Conservation (phyloP, 495 filamentous ascomycete species). For the Thozetella sp. region DNA sequence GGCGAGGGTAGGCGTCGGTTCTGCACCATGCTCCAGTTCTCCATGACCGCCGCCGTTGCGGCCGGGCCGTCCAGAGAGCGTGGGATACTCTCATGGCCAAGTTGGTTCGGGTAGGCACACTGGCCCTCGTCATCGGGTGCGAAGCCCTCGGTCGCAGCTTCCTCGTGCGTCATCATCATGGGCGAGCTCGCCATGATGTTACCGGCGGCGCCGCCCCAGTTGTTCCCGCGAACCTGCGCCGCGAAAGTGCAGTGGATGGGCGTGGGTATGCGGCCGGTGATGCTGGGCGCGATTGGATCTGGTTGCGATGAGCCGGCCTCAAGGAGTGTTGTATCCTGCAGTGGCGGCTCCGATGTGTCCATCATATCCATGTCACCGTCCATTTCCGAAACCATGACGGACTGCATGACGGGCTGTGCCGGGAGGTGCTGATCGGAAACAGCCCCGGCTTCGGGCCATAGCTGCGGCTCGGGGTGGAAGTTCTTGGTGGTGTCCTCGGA, state of each 20-base stretch:
- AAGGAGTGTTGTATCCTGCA: slow-evolving; percentile 19
- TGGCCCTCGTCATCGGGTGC: slow-evolving; percentile 24
- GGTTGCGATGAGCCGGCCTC: slow-evolving; percentile 27
- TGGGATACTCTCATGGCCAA: slow-evolving; percentile 27
- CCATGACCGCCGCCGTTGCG: slow-evolving; percentile 26
- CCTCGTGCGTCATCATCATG: slow-evolving; percentile 34
- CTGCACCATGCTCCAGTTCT: slow-evolving; percentile 47
- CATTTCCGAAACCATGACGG: slow-evolving; percentile 14
- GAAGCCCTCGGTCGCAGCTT: slow-evolving; percentile 38
- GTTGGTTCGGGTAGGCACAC: slow-evolving; percentile 17
- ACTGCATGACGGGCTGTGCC: slow-evolving; percentile 2
- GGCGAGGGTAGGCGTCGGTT: slow-evolving; percentile 68
- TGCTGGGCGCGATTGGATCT: slow-evolving; percentile 22
- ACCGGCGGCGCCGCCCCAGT: slow-evolving; percentile 29
- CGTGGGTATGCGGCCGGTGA: slow-evolving; percentile 49
- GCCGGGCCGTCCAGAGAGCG: slow-evolving; percentile 36
- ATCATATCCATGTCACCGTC: slow-evolving; percentile 60
- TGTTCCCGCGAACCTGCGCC: slow-evolving; percentile 43
- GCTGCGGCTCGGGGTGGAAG: slow-evolving; percentile 8
- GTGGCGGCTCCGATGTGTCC: slow-evolving; percentile 27
- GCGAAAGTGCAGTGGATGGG: slow-evolving; percentile 54
- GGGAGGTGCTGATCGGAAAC: not conserved
- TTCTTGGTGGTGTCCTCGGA: slow-evolving; percentile 23
- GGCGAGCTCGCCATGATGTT: slow-evolving; percentile 20
- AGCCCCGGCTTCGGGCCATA: slow-evolving; percentile 26